These are phyloP conservation scores for Trichoderma citrinoviride DNA, from an alignment of 2,329 filamentous ascomycete species.

Conservation along the genomic window DNA sequence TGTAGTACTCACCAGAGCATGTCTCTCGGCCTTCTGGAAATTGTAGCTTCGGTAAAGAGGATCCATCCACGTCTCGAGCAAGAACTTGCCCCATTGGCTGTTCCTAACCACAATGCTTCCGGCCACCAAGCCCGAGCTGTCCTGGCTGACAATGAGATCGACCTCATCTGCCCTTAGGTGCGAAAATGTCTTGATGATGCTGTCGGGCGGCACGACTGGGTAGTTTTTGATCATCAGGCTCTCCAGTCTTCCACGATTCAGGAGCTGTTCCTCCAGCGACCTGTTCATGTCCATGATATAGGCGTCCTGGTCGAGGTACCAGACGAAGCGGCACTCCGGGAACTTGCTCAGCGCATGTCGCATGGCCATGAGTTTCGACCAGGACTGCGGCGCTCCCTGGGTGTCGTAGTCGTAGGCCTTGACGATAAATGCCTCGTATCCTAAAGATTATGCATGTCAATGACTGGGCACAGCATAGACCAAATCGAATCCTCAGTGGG, in stretches of 20 bases:
- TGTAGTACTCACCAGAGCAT: constrained; percentile 69
- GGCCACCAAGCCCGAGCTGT: constrained; percentile 72
- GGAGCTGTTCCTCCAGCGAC: constrained; percentile 67
- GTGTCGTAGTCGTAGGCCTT: constrained; percentile 74
- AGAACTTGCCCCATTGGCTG: constrained; percentile 88
- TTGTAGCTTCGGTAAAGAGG: constrained; percentile 92
- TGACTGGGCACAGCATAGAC: background rate
- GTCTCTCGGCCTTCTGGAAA: constrained; percentile 90
- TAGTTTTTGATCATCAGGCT: constrained; percentile 78
- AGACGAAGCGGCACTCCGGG: constrained; percentile 76
- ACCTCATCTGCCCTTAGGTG: constrained; percentile 76
- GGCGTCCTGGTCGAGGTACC: constrained; percentile 80
- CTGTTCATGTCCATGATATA: constrained; percentile 82
- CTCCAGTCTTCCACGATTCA: constrained; percentile 66
- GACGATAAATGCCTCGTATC: constrained; percentile 83
- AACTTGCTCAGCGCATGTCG: constrained; percentile 83
- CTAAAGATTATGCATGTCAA: constrained; percentile 43
- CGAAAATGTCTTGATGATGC: constrained; percentile 90
- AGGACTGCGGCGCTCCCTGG: constrained; percentile 57
- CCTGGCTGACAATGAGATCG: constrained; percentile 81
- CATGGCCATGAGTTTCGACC: constrained; percentile 79
- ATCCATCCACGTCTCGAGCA: constrained; percentile 94
- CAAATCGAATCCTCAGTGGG: too few relatives aligned
- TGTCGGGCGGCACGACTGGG: constrained; percentile 89
- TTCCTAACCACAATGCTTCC: constrained; percentile 77